A percentile compares a stretch with the other conserved stretches of the same genome.
These are phyloP conservation scores for Solidago caesia DNA, from an alignment of 129 eudicot genomes.

Conservation along the genomic window DNA sequence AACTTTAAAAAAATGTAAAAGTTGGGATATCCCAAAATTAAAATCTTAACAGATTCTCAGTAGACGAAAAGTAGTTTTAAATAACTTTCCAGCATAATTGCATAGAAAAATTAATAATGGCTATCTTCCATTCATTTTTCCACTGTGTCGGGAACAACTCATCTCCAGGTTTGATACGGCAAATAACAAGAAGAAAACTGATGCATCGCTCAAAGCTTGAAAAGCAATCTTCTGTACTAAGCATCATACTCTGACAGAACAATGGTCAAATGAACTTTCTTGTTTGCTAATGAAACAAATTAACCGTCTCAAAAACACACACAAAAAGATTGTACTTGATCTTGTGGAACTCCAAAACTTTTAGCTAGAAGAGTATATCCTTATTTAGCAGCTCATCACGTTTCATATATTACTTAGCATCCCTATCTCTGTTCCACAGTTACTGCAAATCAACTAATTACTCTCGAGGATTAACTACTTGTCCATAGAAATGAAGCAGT, in stretches of 20 bases:
- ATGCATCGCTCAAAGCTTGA: background rate
- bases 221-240: background rate
- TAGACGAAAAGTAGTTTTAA: too few species aligned
- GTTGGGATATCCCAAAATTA: too few species aligned
- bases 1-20: too few species aligned
- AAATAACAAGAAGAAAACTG: background rate
- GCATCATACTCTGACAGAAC: background rate
- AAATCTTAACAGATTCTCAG: too few species aligned
- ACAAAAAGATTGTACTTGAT: background rate
- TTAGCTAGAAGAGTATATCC: background rate
- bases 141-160: background rate
- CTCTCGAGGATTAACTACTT: background rate
- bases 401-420: background rate
- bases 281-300: slow-evolving; percentile 2
- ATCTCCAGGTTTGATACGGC: background rate
- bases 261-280: background rate
- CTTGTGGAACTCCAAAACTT: background rate
- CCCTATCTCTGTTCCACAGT: slow-evolving; percentile 3
- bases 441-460: slow-evolving; percentile 11
- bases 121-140: background rate
- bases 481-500: background rate
- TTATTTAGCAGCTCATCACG: background rate
- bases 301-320: background rate
- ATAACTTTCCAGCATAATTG: too few species aligned
- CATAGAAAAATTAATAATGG: too few species aligned